Base-by-base conservation (phyloP, 345 rosid species). In the Eucalyptus rudis region DNA sequence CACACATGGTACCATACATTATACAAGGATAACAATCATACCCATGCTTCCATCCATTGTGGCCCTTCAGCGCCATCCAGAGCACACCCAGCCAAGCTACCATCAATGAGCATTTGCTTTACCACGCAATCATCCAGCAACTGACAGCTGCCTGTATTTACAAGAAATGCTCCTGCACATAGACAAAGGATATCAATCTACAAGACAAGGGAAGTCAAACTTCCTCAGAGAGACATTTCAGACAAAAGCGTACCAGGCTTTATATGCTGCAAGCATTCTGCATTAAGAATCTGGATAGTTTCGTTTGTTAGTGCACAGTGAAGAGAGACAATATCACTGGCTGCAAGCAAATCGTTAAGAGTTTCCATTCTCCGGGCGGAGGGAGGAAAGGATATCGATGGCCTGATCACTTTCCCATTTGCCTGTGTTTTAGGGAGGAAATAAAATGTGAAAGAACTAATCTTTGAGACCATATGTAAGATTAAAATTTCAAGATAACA, bases 41-140 rank as follows among this genome's bases (percentile, higher is more conserved):
- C 99, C 99, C 99, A 97, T 87, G 99, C 99, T 96, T 98, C 99
- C 99, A 98, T 97, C 99, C 99, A 98, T 40, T 96, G 99, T 44
- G 99, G 99, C 87, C 99, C 99, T 94, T 98, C 99, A 86, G 95
- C 99, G 87, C 99, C 99, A 92, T 98, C 99, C 91, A 98, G 89
- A 56, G 99, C 99, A 92, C 99, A 97, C 66, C 99, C 99, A 90
- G 98, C 99, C 89, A 97, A 92, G 51, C 96, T 95, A 79, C 99
- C 99, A 92, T 98, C 98, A 93, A 98, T 97, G 85, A 98, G 91
- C 93, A 96, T 98, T 91, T 96, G 97, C 93, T 97, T 98, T 91
- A 97, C 93, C 62, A 95, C 96, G 92, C 99, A 97, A 91, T 98
- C 99, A 90, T 98, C 99, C 86, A 97, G 92, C 87, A 98, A 91